phyloP scores from a whole-genome alignment of 2,329 filamentous ascomycete genomes.

The Aspergillus aculeatinus region DNA sequence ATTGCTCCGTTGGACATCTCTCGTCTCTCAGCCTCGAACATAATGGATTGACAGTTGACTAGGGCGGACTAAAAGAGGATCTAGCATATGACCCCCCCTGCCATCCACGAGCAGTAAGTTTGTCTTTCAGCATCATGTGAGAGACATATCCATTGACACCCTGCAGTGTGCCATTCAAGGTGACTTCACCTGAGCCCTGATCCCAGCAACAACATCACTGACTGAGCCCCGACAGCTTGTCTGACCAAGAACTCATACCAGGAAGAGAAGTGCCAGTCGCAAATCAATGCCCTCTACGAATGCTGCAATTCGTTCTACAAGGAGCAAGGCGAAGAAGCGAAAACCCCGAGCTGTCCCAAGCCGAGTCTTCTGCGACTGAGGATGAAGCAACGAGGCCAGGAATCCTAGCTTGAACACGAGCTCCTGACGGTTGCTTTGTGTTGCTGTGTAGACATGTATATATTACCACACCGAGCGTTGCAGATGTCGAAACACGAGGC shows the following conservation, averaged over 20 bases:
- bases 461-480: slow-evolving; percentile 1
- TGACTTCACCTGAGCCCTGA: slow-evolving; percentile 37
- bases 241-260: slow-evolving; percentile 80
- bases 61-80: slow-evolving; percentile 62
- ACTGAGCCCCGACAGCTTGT: slow-evolving; percentile 60
- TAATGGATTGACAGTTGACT: slow-evolving; percentile 15
- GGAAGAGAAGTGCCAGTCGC: slow-evolving; percentile 74
- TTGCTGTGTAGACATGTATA: neutral
- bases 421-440: neutral
- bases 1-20: neutral
- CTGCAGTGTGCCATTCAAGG: slow-evolving; percentile 84
- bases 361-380: slow-evolving; percentile 76
- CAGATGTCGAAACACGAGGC: neutral
- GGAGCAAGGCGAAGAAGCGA: slow-evolving; percentile 71
- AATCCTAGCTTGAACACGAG: neutral
- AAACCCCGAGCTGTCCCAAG: slow-evolving; percentile 81
- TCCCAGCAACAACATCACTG: neutral
- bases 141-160: slow-evolving; percentile 19
- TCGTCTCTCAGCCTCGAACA: slow-evolving; percentile 1
- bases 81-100: slow-evolving; percentile 75
- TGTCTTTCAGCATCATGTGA: neutral
- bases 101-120: slow-evolving; percentile 75
- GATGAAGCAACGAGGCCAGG: slow-evolving; percentile 69
- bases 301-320: slow-evolving; percentile 91
- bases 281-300: slow-evolving; percentile 84